A percentile compares a stretch with the other conserved stretches of the same genome.
Conservation (phyloP, 192 early-diverging fungal species). For the Tieghemiomyces parasiticus region DNA sequence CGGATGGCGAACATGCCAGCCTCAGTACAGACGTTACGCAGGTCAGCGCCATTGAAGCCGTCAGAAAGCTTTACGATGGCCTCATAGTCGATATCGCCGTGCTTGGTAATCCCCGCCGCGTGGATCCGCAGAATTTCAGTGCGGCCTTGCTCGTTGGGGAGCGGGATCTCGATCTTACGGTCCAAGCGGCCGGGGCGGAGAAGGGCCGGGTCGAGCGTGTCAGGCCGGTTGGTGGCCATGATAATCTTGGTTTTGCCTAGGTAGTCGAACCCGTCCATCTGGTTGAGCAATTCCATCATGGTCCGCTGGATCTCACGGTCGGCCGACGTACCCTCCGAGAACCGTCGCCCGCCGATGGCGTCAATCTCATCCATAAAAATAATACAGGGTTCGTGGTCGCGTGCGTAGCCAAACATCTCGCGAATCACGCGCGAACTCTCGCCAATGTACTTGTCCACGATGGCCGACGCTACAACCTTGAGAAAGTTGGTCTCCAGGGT, state of each 20-base stretch:
- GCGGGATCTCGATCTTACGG: conserved; percentile 97
- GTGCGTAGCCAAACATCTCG: conserved; percentile 99
- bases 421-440: conserved; percentile 93
- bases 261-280: conserved; percentile 99
- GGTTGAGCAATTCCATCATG: conserved; percentile 97
- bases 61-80: conserved; percentile 96
- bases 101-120: conserved; percentile 81
- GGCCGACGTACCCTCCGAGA: conserved; percentile 97
- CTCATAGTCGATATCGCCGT: conserved; percentile 97
- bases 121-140: conserved; percentile 98
- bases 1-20: conserved; percentile 99
- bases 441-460: conserved; percentile 99
- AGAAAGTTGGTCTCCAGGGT: conserved; percentile 97
- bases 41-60: conserved; percentile 97
- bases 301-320: conserved; percentile 99
- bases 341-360: conserved; percentile 96
- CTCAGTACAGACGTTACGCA: conserved; percentile 98
- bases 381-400: conserved; percentile 98
- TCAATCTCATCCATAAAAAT: conserved; percentile 99
- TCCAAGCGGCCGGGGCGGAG: conserved; percentile 92
- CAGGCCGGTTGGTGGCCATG: conserved; percentile 99
- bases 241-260: conserved; percentile 97
- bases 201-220: conserved; percentile 97
- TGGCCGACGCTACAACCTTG: conserved; percentile 96
- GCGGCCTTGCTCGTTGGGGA: conserved; percentile 96